phyloP scores from a whole-genome alignment of 2,329 filamentous ascomycete species.

The Fusarium sp. region DNA sequence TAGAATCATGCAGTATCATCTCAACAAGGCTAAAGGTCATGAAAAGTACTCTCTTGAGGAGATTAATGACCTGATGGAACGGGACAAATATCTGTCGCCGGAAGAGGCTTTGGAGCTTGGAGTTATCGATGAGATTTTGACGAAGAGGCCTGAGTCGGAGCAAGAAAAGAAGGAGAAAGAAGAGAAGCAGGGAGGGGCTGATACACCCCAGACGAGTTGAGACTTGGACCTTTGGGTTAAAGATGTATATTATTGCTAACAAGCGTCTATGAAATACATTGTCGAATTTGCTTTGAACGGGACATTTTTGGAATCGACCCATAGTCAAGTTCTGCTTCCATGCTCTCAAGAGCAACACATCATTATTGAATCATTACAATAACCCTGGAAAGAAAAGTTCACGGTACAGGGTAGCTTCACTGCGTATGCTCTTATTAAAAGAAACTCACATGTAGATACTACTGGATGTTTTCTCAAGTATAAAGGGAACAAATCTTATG shows the following conservation, averaged over 20 bases:
- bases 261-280: background rate
- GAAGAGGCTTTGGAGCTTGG: constrained; percentile 89
- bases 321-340: rapidly evolving
- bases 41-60: constrained; percentile 83
- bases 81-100: constrained; percentile 92
- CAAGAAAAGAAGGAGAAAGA: constrained; percentile 46
- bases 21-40: constrained; percentile 78
- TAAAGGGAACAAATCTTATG: background rate
- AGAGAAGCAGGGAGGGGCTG: constrained; percentile 33
- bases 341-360: background rate
- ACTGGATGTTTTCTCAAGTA: background rate
- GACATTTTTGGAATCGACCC: background rate
- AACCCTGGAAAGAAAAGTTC: rapidly evolving
- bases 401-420: background rate
- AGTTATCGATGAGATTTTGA: constrained; percentile 89
- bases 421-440: background rate
- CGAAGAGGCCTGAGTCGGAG: constrained; percentile 63
- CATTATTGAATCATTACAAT: background rate
- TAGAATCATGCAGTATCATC: constrained; percentile 85
- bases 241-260: background rate
- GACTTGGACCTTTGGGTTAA: background rate
- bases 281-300: background rate
- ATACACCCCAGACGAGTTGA: constrained; percentile 21
- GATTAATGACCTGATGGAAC: constrained; percentile 94
- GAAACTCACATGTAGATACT: background rate